Evolutionary conservation across 768 basidiomycete genomes (phyloP).

Genomic region (Clitopilus passeckerianus): DNA sequence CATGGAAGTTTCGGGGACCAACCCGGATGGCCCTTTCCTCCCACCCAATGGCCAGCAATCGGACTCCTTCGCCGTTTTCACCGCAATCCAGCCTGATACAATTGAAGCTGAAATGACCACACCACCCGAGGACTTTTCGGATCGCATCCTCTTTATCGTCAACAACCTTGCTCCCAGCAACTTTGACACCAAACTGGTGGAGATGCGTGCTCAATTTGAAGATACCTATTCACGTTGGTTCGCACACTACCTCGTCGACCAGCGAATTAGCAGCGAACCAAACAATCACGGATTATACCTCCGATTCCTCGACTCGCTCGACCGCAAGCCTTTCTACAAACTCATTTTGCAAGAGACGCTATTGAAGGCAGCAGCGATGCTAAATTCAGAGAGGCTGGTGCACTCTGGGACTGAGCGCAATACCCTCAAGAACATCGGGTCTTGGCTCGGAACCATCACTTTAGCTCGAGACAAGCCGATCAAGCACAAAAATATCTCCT

Average conservation of each 20-base stretch:
- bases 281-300: slow-evolving; percentile 97
- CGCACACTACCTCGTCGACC: slow-evolving; percentile 95
- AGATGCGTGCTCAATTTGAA: slow-evolving; percentile 83
- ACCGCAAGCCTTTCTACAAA: slow-evolving; percentile 58
- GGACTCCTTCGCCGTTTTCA: slow-evolving; percentile 60
- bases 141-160: slow-evolving; percentile 95
- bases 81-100: slow-evolving; percentile 69
- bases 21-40: slow-evolving; percentile 30
- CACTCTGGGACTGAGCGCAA: slow-evolving; percentile 81
- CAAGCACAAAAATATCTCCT: slow-evolving; percentile 87
- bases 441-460: slow-evolving; percentile 93
- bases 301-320: slow-evolving; percentile 84
- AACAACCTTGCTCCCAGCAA: slow-evolving; percentile 96
- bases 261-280: slow-evolving; percentile 91
- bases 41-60: slow-evolving; percentile 21
- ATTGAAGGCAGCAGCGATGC: slow-evolving; percentile 74
- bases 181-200: slow-evolving; percentile 80
- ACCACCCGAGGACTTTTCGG: slow-evolving; percentile 85
- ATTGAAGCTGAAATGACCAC: slow-evolving; percentile 55
- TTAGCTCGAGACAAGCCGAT: slow-evolving; percentile 91
- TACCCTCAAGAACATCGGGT: slow-evolving; percentile 88
- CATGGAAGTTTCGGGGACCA: slow-evolving; percentile 34
- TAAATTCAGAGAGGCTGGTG: slow-evolving; percentile 90
- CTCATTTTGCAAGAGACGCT: slow-evolving; percentile 94
- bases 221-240: slow-evolving; percentile 91